Conservation (phyloP, 1,284 basidiomycete genomes). For the Cutaneotrichosporon daszewskae region DNA sequence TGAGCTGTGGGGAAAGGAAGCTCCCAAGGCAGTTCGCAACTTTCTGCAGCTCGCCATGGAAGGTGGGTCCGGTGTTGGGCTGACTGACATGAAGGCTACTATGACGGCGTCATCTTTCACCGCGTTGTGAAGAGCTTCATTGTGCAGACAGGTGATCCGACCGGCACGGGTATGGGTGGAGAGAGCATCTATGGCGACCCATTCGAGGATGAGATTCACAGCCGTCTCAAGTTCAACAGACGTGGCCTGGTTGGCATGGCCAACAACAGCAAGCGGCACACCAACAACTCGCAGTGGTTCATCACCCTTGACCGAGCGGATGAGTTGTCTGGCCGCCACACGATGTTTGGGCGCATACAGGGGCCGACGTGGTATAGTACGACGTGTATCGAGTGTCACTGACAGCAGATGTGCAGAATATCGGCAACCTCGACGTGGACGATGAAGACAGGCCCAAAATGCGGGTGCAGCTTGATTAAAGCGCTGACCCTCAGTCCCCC, state of each 20-base stretch:
- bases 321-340: slow-evolving; percentile 82
- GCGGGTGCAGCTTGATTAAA: slow-evolving; percentile 50
- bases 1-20: slow-evolving; percentile 93
- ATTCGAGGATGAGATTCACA: slow-evolving; percentile 90
- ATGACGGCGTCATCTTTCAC: slow-evolving; percentile 91
- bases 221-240: slow-evolving; percentile 62
- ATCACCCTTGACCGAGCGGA: slow-evolving; percentile 84
- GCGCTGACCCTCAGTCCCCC: slow-evolving; percentile 61
- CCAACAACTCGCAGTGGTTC: slow-evolving; percentile 85
- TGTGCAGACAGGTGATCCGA: slow-evolving; percentile 91
- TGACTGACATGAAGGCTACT: slow-evolving; percentile 63
- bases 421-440: slow-evolving; percentile 81
- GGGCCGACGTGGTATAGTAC: slow-evolving; percentile 84
- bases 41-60: slow-evolving; percentile 85
- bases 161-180: slow-evolving; percentile 83
- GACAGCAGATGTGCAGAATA: slow-evolving; percentile 71
- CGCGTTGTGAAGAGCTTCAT: slow-evolving; percentile 76
- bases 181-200: slow-evolving; percentile 88
- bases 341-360: slow-evolving; percentile 63
- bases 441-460: slow-evolving; percentile 77
- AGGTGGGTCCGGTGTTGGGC: slow-evolving; percentile 53
- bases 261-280: slow-evolving; percentile 74
- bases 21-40: slow-evolving; percentile 88
- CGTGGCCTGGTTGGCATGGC: slow-evolving; percentile 93
- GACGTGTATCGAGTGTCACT: slow-evolving; percentile 65